Evolutionary conservation across 192 early-diverging fungal species (phyloP).

Genomic region (Coemansia sp.): DNA sequence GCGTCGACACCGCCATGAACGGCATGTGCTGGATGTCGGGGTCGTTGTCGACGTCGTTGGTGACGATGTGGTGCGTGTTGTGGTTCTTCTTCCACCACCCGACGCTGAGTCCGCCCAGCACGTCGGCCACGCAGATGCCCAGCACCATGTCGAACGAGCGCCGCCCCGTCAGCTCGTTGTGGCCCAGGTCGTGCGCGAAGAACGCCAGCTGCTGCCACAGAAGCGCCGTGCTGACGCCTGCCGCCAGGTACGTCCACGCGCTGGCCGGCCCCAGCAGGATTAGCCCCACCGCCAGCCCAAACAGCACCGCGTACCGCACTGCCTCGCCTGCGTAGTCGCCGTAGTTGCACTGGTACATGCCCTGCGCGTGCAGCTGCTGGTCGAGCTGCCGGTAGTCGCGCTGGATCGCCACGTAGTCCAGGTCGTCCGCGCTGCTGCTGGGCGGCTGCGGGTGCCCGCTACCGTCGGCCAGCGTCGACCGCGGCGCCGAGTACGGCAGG

Average conservation of each 20-base stretch:
- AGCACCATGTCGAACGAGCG: conserved; percentile 74
- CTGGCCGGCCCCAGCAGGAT: conserved; percentile 32
- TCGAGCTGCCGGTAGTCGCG: conserved; percentile 72
- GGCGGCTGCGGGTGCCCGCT: conserved; percentile 18
- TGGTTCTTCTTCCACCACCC: conserved; percentile 99
- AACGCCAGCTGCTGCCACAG: conserved; percentile 96
- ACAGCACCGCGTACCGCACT: conserved; percentile 41
- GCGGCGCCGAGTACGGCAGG: conserved; percentile 40
- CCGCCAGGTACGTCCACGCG: conserved; percentile 44
- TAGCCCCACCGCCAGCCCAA: conserved; percentile 29
- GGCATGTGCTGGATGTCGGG: conserved; percentile 99
- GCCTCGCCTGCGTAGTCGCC: conserved; percentile 59
- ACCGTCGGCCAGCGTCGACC: conserved; percentile 20
- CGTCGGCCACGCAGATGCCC: conserved; percentile 80
- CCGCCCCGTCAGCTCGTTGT: conserved; percentile 85
- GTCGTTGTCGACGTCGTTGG: conserved; percentile 94
- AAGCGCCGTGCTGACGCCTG: conserved; percentile 63
- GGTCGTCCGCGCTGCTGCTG: not conserved
- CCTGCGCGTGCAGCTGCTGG: conserved; percentile 59
- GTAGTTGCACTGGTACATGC: conserved; percentile 69
- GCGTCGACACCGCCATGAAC: conserved; percentile 87
- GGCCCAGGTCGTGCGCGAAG: conserved; percentile 96
- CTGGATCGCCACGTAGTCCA: conserved; percentile 56
- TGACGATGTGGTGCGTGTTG: conserved; percentile 96
- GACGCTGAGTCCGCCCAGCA: conserved; percentile 85